phyloP scores from a whole-genome alignment of 2,329 filamentous ascomycete genomes.

The Triangularia verruculosa region DNA sequence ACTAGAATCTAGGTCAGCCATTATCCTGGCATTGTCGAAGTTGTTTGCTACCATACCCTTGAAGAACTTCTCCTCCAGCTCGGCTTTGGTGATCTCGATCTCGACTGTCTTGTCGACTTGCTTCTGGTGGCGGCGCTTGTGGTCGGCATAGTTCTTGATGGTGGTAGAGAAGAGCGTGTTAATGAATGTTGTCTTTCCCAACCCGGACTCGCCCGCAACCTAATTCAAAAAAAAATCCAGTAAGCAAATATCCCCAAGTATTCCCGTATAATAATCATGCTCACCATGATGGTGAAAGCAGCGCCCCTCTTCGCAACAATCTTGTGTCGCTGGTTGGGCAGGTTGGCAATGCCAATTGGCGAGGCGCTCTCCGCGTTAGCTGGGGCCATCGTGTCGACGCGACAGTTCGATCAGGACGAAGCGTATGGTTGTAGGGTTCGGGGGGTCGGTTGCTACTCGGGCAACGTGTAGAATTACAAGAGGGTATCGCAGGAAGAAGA shows the following conservation, averaged over 20 bases:
- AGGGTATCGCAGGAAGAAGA: constrained; percentile 19
- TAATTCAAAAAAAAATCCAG: constrained; percentile 36
- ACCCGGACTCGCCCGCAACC: constrained; percentile 96
- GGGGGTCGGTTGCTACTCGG: constrained; percentile 18
- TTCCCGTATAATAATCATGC: constrained; percentile 27
- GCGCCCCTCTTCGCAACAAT: constrained; percentile 83
- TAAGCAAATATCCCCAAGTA: constrained; percentile 28
- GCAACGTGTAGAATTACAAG: constrained; percentile 20
- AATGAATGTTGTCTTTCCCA: constrained; percentile 99
- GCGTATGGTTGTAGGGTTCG: constrained; percentile 15
- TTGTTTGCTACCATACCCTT: constrained; percentile 66
- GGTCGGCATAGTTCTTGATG: constrained; percentile 99
- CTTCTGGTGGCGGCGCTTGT: constrained; percentile 98
- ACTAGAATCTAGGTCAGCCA: constrained; percentile 53
- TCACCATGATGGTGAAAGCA: constrained; percentile 98
- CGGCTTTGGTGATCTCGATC: constrained; percentile 99
- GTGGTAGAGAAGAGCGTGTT: constrained; percentile 99
- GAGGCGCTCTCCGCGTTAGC: constrained; percentile 59
- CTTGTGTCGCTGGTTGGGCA: constrained; percentile 72
- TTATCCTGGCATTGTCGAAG: not conserved
- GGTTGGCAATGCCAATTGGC: constrained; percentile 71
- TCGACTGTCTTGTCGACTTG: constrained; percentile 99
- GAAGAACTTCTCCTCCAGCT: constrained; percentile 99
- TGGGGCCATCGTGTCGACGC: constrained; percentile 51
- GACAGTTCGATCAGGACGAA: not conserved